Base-by-base conservation (phyloP, 768 basidiomycete genomes). In the Filobasidium floriforme region DNA sequence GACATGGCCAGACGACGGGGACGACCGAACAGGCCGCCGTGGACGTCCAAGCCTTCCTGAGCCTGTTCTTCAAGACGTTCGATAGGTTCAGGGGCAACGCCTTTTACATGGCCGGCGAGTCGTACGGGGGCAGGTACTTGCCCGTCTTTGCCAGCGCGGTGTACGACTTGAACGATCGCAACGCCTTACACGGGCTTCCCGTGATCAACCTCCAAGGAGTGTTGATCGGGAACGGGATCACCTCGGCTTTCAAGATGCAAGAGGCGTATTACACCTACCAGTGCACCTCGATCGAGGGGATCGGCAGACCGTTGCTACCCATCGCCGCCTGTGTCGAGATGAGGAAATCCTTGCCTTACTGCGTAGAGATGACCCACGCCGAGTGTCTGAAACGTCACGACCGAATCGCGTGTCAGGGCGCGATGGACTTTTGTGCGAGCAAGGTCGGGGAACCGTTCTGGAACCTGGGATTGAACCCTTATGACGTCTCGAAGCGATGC, bases 31-130 rank as follows among this genome's bases (percentile, higher is more conserved):
- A 86, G n/a, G 89, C 89, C 0, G 87, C 88, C 4, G 84, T 83
- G 68, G 87, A 90, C 71, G 80, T 90, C 44, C 82, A 87, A 59
- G 86, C 88, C 0, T 90, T 90, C 77, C 81, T 90, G 62, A 80
- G 84, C 1, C 87, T 91, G 63, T 89, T 90, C 79, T 88, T 89
- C 70, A 86, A 89, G 69, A 86, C 86, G 0, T 92, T 90, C 80
- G 80, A 82, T 15, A 83, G 88, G 69, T 89, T 88, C 76, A 75
- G 84, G 59, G 87, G 87, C 1, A 79, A 89, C 26, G 80, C 84
- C 0, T 81, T 91, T 54, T 88, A 89, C 69, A 81, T 90, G 60
- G 82, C 88, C 0, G 89, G 89, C 14, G 89, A 81, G 79, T 86
- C 80, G 19, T 66, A 41, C 49, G 62, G 62, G 71, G 73, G 76